These are phyloP conservation scores for Cyclostephanos invisitatus DNA, from an alignment of 108 stramenopile species.

Conservation along the genomic window DNA sequence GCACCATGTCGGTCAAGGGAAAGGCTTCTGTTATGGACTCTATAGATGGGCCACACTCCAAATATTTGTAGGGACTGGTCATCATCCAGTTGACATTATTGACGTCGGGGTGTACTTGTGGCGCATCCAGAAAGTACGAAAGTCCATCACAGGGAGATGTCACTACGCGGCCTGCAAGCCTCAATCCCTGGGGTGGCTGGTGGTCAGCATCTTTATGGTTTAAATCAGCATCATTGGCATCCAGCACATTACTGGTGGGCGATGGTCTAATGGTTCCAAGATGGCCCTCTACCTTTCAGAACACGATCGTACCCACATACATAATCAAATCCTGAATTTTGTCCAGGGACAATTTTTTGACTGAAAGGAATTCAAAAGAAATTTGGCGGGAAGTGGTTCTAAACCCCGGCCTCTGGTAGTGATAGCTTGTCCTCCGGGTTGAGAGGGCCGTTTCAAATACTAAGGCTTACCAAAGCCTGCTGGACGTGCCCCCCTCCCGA, in stretches of 20 bases:
- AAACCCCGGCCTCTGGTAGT: no score
- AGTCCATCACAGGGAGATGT: constrained; percentile 52
- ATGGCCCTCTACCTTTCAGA: constrained; percentile 15
- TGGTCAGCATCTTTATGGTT: no score
- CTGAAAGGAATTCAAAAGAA: no score
- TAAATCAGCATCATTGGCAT: background rate
- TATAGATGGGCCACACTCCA: constrained; percentile 43
- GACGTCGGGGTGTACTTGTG: constrained; percentile 8
- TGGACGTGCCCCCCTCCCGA: no score
- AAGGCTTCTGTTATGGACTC: constrained; percentile 51
- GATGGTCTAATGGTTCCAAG: constrained; percentile 1
- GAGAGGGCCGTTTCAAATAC: no score
- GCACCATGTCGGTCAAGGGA: constrained; percentile 28
- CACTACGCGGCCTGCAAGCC: constrained; percentile 32
- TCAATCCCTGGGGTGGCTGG: constrained; percentile 46
- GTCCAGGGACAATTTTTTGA: no score
- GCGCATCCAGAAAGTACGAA: constrained; percentile 44
- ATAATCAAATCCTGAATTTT: no score
- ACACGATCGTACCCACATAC: no score
- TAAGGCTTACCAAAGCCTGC: no score
- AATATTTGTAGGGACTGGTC: constrained; percentile 39
- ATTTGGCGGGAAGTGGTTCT: no score
- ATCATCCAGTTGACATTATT: constrained; percentile 23
- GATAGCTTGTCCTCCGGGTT: no score
- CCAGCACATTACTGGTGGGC: background rate